Evolutionary conservation across 1,284 basidiomycete species (phyloP).

Genomic region (Boletus semigastroideus): DNA sequence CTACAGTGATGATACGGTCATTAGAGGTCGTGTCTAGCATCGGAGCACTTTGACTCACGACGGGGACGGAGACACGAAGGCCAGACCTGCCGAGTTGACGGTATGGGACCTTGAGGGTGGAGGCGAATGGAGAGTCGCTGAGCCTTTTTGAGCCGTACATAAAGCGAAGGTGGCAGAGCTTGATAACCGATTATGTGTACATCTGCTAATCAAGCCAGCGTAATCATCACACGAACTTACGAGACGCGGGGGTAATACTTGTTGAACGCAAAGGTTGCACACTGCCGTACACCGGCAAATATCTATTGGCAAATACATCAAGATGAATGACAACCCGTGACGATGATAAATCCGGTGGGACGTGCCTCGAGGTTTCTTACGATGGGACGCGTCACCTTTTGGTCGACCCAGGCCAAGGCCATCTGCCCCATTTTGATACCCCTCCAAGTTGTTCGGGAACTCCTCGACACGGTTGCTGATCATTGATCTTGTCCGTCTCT

Average conservation of each 20-base stretch:
- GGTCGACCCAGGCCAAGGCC: slow-evolving; percentile 32
- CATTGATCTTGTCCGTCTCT: no score
- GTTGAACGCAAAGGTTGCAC: no score
- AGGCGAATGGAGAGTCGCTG: neutral
- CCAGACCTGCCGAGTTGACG: slow-evolving; percentile 48
- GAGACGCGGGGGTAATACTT: no score
- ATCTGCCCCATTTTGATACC: no score
- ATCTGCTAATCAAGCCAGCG: neutral
- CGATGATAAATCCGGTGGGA: neutral
- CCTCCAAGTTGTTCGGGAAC: no score
- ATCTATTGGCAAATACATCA: slow-evolving; percentile 15
- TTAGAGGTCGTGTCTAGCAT: neutral
- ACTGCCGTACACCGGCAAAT: no score
- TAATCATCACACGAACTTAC: slow-evolving; percentile 14
- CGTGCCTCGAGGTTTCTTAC: slow-evolving; percentile 35
- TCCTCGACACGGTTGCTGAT: no score
- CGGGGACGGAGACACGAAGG: slow-evolving; percentile 50
- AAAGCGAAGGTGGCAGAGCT: neutral
- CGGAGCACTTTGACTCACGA: slow-evolving; percentile 26
- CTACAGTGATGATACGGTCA: slow-evolving; percentile 23
- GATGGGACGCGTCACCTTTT: slow-evolving; percentile 42
- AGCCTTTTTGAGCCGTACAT: neutral
- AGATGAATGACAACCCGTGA: neutral
- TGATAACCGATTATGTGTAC: neutral
- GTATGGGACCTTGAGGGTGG: slow-evolving; percentile 33